Base-by-base conservation (phyloP, 129 eudicot genomes). In the Escallonia rubra region DNA sequence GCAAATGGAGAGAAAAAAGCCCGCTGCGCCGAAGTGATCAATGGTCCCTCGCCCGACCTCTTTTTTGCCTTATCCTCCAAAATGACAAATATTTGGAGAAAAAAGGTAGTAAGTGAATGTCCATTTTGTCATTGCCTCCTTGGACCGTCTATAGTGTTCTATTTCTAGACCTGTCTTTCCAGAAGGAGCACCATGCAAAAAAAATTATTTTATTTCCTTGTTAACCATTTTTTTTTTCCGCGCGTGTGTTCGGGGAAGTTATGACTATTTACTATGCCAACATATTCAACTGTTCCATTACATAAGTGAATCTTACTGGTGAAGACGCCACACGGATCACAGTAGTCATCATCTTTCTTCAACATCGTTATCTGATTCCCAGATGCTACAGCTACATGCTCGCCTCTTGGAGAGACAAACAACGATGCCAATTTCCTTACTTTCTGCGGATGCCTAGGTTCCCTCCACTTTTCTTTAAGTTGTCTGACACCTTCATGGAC, bases 351-450 rank as follows among this genome's bases (percentile, higher is more conserved):
- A 40, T 84, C 86, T 76, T 86, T 84, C 63, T 63, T 86, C 82
- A 93, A 75, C 63, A 93, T 86, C 39, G 92, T 89, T 66, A 93
- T 82, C 66, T 80, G 86, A 54, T 86, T 89, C 61, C 90, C 89
- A 66, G 80, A 81, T 57, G 95, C 86, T 65, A 89, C 69, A 68
- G 95, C 98, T 72, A 93, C 95, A 62, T 69, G 85, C 69, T 93
- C 95, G 40, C 95, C 95, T 44, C 72, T 84, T 66, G 96, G 87
- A 71, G 98, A 86, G 55, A 93, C 75, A 58, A 84, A 82, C 79
- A 93, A 74, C 48, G 98, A 84, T 61, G 75, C 81, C 78, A 64
- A 76, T 77, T 74, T 86, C 78, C 77, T 82, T 70, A 67, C 67
- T 76, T 77, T 93, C 61, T 68, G 82, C 13, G 87, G 95, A 70